These are phyloP conservation scores for Rubia yunnanensis DNA, from an alignment of 257 asterid species.

Conservation along the genomic window DNA sequence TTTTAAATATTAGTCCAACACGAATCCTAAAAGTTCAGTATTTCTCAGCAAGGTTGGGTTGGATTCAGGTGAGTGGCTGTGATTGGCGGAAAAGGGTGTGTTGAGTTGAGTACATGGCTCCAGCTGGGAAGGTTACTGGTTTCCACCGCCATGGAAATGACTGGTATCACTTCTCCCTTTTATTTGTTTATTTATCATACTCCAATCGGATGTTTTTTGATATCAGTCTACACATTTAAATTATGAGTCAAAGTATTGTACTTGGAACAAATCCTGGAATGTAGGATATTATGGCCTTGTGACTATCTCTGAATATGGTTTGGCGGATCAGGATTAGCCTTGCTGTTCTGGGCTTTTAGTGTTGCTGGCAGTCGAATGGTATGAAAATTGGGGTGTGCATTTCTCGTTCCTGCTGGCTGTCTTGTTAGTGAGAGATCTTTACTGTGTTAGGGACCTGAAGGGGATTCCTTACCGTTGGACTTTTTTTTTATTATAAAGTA, in stretches of 20 bases:
- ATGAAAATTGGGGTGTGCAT: not conserved
- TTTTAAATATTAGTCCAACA: constrained; percentile 31
- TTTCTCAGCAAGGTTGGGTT: not conserved
- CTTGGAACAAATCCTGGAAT: not conserved
- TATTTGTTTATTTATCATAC: not conserved
- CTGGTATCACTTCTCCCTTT: constrained; percentile 40
- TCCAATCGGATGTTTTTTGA: not conserved
- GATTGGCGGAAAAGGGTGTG: not conserved
- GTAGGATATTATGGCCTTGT: not conserved
- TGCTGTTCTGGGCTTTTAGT: not conserved
- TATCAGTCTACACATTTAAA: not conserved
- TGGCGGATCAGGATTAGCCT: not conserved
- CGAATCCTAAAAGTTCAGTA: constrained; percentile 28
- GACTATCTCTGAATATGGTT: not conserved
- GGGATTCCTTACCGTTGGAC: not conserved
- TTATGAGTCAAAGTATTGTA: not conserved
- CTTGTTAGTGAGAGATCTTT: not conserved
- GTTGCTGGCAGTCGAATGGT: not conserved
- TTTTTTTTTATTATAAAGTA: constrained; percentile 6
- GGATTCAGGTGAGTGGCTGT: not conserved
- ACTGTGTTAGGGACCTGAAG: not conserved
- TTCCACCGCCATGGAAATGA: constrained; percentile 73
- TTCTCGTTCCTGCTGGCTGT: not conserved
- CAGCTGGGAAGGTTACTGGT: constrained; percentile 52
- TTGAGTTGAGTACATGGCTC: constrained; percentile 45